phyloP scores from a whole-genome alignment of 2,329 filamentous ascomycete species.

The Cladosporium halotolerans region DNA sequence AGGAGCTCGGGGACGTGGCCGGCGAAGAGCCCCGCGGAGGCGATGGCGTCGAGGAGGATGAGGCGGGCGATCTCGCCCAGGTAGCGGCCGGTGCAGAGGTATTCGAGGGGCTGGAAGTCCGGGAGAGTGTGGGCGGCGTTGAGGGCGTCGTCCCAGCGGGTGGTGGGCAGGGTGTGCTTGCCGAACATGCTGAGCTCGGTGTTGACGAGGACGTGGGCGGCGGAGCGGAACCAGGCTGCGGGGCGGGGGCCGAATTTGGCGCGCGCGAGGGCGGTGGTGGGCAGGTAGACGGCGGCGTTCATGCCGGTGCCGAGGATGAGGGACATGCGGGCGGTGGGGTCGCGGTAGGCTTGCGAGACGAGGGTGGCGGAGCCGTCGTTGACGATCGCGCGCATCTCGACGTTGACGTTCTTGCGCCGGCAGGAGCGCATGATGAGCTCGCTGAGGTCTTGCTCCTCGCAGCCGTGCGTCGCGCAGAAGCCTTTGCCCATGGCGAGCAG shows the following conservation, averaged over 20 bases:
- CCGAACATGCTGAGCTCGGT: constrained; percentile 63
- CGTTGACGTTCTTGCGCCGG: constrained; percentile 46
- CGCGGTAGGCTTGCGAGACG: constrained; percentile 56
- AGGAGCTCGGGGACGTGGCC: constrained; percentile 51
- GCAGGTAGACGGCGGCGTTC: constrained; percentile 58
- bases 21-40: constrained; percentile 49
- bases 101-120: constrained; percentile 60
- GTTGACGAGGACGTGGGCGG: constrained; percentile 58
- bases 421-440: constrained; percentile 55
- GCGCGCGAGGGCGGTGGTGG: constrained; percentile 46
- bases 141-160: constrained; percentile 56
- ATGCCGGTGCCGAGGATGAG: constrained; percentile 60
- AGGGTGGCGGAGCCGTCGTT: constrained; percentile 59
- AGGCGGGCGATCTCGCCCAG: constrained; percentile 58
- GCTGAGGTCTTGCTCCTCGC: constrained; percentile 54
- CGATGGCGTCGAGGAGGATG: constrained; percentile 54
- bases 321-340: constrained; percentile 55
- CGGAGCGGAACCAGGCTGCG: constrained; percentile 49
- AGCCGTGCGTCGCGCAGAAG: constrained; percentile 54
- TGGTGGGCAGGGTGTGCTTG: constrained; percentile 51
- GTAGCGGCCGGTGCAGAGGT: constrained; percentile 58
- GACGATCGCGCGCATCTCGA: constrained; percentile 56
- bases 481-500: constrained; percentile 61
- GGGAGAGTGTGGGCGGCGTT: constrained; percentile 52
- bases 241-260: constrained; percentile 53